Percentiles rank a stretch among this genome's conserved stretches.
Conservation (phyloP, 225 moss, liverwort and hornwort species). For the Marchantia paleacea region DNA sequence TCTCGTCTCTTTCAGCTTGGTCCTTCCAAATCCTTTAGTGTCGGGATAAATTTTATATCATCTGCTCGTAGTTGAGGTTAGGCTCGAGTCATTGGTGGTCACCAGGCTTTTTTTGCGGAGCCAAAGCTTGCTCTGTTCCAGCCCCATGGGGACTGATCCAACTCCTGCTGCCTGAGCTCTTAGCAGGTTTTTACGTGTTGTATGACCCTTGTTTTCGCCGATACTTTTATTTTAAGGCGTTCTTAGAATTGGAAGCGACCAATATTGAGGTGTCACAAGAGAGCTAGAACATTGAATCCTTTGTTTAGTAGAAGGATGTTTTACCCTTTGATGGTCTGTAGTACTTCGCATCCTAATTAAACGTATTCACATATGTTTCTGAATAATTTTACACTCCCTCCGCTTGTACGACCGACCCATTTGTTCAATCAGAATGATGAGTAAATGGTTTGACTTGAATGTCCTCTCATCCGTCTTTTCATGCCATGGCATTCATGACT, state of each 20-base stretch:
- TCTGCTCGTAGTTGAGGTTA: conserved; percentile 7
- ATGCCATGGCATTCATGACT: no score
- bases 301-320: conserved; percentile 23
- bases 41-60: background rate
- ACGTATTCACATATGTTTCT: conserved; percentile 3
- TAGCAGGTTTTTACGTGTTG: conserved; percentile 32
- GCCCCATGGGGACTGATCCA: conserved; percentile 17
- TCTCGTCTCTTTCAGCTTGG: conserved; percentile 15
- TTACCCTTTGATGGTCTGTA: conserved; percentile 33
- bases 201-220: background rate
- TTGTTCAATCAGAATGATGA: no score
- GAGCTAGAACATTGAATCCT: conserved; percentile 15
- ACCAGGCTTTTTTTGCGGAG: conserved; percentile 47
- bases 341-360: background rate
- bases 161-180: background rate
- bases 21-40: conserved; percentile 10
- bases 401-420: no score
- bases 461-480: no score
- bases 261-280: background rate
- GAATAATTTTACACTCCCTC: background rate
- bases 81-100: background rate
- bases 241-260: conserved; percentile 1
- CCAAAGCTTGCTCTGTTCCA: conserved; percentile 43
- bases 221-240: background rate
- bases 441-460: no score